These are phyloP conservation scores for Biscogniauxia mediterranea DNA, from an alignment of 2,329 filamentous ascomycete species.

Conservation along the genomic window DNA sequence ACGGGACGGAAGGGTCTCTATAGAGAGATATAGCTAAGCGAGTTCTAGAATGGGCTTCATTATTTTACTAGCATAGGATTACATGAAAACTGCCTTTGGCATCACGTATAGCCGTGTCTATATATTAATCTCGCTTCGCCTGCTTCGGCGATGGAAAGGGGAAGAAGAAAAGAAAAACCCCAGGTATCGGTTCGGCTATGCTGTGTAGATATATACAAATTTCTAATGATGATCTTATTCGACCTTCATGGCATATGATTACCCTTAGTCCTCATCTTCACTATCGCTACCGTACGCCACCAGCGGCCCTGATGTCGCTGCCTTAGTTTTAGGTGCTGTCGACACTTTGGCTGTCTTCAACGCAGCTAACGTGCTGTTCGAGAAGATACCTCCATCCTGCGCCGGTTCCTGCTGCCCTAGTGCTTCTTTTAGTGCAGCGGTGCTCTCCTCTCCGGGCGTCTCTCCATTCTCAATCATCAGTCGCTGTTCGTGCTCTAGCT, in stretches of 20 bases:
- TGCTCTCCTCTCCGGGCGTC: slow-evolving; percentile 41
- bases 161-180: too few species aligned
- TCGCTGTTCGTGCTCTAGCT: slow-evolving; percentile 61
- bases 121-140: too few species aligned
- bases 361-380: slow-evolving; percentile 76
- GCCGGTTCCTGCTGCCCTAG: slow-evolving; percentile 36
- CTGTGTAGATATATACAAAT: slow-evolving; percentile 20
- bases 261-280: slow-evolving; percentile 55
- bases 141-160: too few species aligned
- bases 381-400: slow-evolving; percentile 67
- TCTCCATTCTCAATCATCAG: slow-evolving; percentile 58
- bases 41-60: too few species aligned
- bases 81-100: too few species aligned
- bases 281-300: slow-evolving; percentile 91
- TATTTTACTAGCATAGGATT: too few species aligned
- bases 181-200: background rate
- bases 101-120: too few species aligned
- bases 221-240: background rate
- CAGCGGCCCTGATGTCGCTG: slow-evolving; percentile 64
- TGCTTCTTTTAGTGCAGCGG: slow-evolving; percentile 39
- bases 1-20: background rate
- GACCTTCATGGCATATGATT: slow-evolving; percentile 7
- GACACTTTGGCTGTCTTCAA: slow-evolving; percentile 60
- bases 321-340: slow-evolving; percentile 53
- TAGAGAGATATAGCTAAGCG: background rate